These are phyloP conservation scores for Geoglossum glabrum DNA, from an alignment of 495 filamentous ascomycete species.

Conservation along the genomic window DNA sequence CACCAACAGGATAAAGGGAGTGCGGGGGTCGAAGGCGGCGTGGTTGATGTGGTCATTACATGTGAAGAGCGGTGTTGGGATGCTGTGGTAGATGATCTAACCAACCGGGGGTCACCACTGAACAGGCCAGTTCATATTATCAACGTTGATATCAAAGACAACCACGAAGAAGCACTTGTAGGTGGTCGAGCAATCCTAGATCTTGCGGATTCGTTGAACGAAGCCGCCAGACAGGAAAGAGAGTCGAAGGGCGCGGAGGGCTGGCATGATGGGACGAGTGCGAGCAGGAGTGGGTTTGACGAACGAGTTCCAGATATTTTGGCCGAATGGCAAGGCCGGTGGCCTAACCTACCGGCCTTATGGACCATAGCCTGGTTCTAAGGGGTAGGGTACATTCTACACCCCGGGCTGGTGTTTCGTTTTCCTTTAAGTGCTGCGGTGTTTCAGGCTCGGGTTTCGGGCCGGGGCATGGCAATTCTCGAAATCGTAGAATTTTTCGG, in stretches of 20 bases:
- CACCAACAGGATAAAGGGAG: constrained; percentile 43
- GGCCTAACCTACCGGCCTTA: constrained; percentile 72
- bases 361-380: constrained; percentile 96
- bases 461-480: background rate
- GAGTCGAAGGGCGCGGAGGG: constrained; percentile 35
- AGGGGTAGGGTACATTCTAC: constrained; percentile 10
- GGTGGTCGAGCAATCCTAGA: constrained; percentile 87
- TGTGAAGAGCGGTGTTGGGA: constrained; percentile 99
- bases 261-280: constrained; percentile 49
- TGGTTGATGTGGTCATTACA: constrained; percentile 89
- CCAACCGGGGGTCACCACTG: constrained; percentile 58
- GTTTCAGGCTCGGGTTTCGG: background rate
- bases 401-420: background rate
- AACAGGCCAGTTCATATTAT: constrained; percentile 92
- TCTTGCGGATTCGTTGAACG: constrained; percentile 68
- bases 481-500: background rate
- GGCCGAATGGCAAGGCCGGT: constrained; percentile 88
- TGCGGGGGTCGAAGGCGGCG: constrained; percentile 66
- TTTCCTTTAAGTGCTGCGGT: background rate
- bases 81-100: constrained; percentile 85
- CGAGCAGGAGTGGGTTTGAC: constrained; percentile 61
- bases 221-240: constrained; percentile 59
- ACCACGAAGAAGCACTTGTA: constrained; percentile 84
- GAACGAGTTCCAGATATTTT: constrained; percentile 83
- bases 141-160: constrained; percentile 96